These are phyloP conservation scores for Fraxinus baroniana DNA, from an alignment of 305 asterid genomes.

Conservation along the genomic window DNA sequence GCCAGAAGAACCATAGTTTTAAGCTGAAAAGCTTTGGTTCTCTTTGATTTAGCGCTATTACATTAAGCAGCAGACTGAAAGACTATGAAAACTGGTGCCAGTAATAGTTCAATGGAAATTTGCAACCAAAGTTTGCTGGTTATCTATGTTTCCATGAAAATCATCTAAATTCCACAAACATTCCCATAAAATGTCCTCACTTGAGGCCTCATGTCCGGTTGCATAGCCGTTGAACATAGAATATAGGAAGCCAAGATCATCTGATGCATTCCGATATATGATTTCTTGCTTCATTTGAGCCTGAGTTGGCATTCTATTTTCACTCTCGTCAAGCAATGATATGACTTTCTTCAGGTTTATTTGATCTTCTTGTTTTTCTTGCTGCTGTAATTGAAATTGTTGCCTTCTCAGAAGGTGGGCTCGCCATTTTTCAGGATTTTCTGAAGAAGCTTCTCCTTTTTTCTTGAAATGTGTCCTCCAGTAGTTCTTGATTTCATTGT, in stretches of 20 bases:
- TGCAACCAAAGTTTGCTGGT: constrained; percentile 11
- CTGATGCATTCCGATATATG: constrained; percentile 22
- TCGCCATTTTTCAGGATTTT: constrained; percentile 38
- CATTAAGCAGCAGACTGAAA: background rate
- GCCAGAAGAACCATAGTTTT: background rate
- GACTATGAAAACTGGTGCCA: background rate
- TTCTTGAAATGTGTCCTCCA: constrained; percentile 92
- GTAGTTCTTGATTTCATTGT: constrained; percentile 77
- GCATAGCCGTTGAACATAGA: constrained; percentile 42
- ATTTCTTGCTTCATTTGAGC: constrained; percentile 43
- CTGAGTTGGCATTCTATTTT: constrained; percentile 16
- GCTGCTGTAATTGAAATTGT: constrained; percentile 58
- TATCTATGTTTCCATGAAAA: constrained; percentile 33
- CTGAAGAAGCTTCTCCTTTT: constrained; percentile 34
- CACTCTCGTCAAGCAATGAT: constrained; percentile 37
- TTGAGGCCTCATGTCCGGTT: constrained; percentile 31
- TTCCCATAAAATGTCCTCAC: constrained; percentile 60
- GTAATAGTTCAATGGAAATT: constrained; percentile 24
- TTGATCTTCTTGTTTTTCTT: constrained; percentile 35
- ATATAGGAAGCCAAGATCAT: constrained; percentile 38
- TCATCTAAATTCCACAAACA: constrained; percentile 71
- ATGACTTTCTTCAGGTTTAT: constrained; percentile 40
- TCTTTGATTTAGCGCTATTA: background rate
- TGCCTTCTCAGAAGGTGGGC: constrained; percentile 56
- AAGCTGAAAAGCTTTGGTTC: constrained; percentile 25